phyloP scores from a whole-genome alignment of 75 land plant genomes.

The Selaginella tamariscina region DNA sequence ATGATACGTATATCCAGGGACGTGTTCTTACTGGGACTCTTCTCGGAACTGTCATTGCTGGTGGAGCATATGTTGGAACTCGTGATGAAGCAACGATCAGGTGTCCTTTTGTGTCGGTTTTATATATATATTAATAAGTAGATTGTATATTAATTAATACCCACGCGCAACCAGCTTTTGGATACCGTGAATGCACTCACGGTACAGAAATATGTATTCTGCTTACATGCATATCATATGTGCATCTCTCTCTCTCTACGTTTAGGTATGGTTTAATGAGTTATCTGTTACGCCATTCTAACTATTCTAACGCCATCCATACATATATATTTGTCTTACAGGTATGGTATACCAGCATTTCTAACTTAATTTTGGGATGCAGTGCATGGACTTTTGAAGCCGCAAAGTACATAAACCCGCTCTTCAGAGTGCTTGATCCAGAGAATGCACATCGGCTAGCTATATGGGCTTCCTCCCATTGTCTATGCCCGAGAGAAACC shows the following conservation, averaged over 20 bases:
- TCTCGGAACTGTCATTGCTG: slow-evolving; percentile 64
- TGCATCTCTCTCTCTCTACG: background rate
- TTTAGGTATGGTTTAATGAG: background rate
- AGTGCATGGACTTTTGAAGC: slow-evolving; percentile 94
- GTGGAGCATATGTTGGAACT: slow-evolving; percentile 98
- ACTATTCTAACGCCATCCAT: too few species aligned
- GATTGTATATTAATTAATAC: background rate
- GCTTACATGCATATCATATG: background rate
- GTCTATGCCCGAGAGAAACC: slow-evolving; percentile 75
- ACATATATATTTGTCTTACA: too few species aligned
- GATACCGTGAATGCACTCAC: background rate
- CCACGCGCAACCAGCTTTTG: background rate
- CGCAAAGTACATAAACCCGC: slow-evolving; percentile 71
- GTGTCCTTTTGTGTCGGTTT: slow-evolving; percentile 22
- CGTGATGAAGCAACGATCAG: slow-evolving; percentile 92
- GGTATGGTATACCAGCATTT: background rate
- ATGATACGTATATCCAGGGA: slow-evolving; percentile 37
- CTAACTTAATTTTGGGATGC: slow-evolving; percentile 14
- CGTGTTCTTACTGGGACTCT: slow-evolving; percentile 78
- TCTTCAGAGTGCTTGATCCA: slow-evolving; percentile 76
- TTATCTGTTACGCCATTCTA: too few species aligned
- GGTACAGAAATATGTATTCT: background rate
- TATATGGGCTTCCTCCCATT: slow-evolving; percentile 74
- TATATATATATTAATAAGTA: background rate
- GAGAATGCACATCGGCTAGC: slow-evolving; percentile 78